A percentile compares a stretch with the other conserved stretches of the same genome.
Evolutionary conservation across 2,329 filamentous ascomycete genomes (phyloP).

Genomic region (Xylariaceae sp.): DNA sequence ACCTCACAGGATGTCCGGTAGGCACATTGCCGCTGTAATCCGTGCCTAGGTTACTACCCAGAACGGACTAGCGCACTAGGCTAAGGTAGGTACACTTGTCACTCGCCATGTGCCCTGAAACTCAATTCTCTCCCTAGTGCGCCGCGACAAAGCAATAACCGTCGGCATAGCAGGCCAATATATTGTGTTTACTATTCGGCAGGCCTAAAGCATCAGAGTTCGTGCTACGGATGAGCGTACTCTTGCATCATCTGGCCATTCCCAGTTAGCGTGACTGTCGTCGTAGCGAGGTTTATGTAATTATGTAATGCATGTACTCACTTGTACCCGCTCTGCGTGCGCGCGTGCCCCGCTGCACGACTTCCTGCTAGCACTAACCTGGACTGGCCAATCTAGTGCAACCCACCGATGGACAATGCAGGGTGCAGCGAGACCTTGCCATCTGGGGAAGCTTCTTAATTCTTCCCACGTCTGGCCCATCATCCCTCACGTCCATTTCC

Average conservation of each 20-base stretch:
- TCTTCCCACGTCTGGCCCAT: constrained; percentile 2
- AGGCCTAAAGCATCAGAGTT: neutral
- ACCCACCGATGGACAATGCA: neutral
- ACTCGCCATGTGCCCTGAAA: too few relatives aligned
- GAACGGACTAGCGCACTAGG: too few relatives aligned
- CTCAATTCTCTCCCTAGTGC: too few relatives aligned
- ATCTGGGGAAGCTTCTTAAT: constrained; percentile 15
- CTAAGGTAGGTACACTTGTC: too few relatives aligned
- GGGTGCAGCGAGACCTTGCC: constrained; percentile 12
- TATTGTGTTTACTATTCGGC: constrained; percentile 4
- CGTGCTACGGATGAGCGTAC: neutral
- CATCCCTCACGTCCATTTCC: constrained; percentile 16
- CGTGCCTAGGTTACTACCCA: too few relatives aligned
- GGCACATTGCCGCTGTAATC: too few relatives aligned
- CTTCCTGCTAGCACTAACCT: neutral
- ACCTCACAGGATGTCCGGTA: too few relatives aligned
- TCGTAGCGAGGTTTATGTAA: too few relatives aligned
- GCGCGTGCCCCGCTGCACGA: too few relatives aligned
- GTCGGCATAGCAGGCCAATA: constrained; percentile 9
- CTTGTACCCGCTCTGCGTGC: neutral
- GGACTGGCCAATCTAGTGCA: neutral
- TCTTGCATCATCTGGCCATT: neutral
- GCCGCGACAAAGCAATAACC: too few relatives aligned
- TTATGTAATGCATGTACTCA: too few relatives aligned
- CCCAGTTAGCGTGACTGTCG: neutral